phyloP scores from a whole-genome alignment of 176 grass and related monocot genomes.

The Metroxylon sagu region DNA sequence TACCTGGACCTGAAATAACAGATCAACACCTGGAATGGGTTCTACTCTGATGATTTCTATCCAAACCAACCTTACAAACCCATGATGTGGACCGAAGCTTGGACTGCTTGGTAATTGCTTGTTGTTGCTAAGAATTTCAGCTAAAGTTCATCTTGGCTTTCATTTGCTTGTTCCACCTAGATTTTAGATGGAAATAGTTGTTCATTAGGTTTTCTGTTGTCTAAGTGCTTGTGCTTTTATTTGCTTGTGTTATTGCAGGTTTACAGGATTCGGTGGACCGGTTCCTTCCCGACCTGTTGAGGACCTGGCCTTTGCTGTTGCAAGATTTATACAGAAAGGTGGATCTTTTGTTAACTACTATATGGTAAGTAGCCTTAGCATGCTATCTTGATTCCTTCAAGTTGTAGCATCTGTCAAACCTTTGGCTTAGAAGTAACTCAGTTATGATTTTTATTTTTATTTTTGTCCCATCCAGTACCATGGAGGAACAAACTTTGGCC shows the following conservation, averaged over 20 bases:
- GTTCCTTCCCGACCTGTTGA: conserved; percentile 85
- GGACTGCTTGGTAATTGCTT: conserved; percentile 91
- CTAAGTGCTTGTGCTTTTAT: not conserved
- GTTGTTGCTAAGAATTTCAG: conserved; percentile 2
- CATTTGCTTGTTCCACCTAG: not conserved
- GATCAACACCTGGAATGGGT: conserved; percentile 96
- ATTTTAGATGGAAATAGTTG: too few species aligned
- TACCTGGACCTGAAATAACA: conserved; percentile 8
- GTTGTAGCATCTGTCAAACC: not conserved
- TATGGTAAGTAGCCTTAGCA: conserved; percentile 50
- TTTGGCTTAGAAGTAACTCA: not conserved
- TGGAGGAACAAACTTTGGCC: conserved; percentile 92
- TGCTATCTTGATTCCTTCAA: not conserved
- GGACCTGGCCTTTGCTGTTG: conserved; percentile 87
- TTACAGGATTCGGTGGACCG: conserved; percentile 79
- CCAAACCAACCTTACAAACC: conserved; percentile 87
- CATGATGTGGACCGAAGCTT: conserved; percentile 95
- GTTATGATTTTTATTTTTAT: not conserved
- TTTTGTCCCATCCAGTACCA: conserved; percentile 49
- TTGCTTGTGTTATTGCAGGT: conserved; percentile 45
- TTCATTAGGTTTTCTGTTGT: too few species aligned
- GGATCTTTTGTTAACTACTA: conserved; percentile 99
- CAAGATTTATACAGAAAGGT: conserved; percentile 90
- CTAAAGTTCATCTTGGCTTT: conserved; percentile 1
- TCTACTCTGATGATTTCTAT: conserved; percentile 89